These are phyloP conservation scores for Lojkania enalia DNA, from an alignment of 2,329 filamentous ascomycete genomes.

Conservation along the genomic window DNA sequence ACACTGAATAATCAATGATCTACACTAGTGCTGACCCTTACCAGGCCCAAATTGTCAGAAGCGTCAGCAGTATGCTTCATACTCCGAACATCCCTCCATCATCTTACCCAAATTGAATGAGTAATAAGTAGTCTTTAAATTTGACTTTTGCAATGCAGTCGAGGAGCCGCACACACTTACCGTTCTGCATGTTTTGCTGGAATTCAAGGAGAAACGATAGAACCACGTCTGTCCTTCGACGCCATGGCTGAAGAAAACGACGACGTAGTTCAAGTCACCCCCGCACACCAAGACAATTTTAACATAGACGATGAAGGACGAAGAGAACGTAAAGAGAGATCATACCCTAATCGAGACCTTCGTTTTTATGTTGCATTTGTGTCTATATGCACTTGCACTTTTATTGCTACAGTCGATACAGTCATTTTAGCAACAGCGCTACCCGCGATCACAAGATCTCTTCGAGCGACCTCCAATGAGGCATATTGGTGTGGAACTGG, in stretches of 20 bases:
- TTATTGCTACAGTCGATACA: not conserved
- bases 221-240: not conserved
- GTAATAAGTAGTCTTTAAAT: no score
- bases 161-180: no score
- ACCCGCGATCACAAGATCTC: not conserved
- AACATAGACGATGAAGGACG: not conserved
- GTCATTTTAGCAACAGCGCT: constrained; percentile 3
- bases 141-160: no score
- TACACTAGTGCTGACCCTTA: no score
- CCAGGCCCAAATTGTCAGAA: no score
- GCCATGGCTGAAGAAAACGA: not conserved
- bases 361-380: constrained; percentile 3
- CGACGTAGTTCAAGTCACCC: not conserved
- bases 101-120: not conserved
- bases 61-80: not conserved
- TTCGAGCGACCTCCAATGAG: constrained; percentile 1
- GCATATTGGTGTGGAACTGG: constrained; percentile 6
- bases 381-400: constrained; percentile 3
- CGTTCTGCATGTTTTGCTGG: not conserved
- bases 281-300: not conserved
- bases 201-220: no score
- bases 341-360: not conserved
- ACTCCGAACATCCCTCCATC: not conserved
- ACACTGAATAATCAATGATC: no score
- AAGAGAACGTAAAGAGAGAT: not conserved